phyloP scores from a whole-genome alignment of 441 rosid species.

The Populus hybrid region DNA sequence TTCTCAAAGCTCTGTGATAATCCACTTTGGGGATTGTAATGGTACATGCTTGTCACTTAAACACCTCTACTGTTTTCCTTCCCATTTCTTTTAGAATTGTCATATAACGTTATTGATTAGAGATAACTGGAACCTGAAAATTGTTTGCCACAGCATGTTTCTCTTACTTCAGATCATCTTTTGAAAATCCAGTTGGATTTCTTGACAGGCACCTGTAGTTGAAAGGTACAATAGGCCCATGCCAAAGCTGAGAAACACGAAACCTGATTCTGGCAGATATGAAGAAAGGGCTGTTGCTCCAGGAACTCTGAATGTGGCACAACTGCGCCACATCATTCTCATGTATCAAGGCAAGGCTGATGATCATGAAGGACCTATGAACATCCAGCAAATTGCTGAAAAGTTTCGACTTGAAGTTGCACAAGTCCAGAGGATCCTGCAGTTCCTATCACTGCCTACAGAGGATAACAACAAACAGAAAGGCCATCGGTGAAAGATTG shows the following conservation, averaged over 20 bases:
- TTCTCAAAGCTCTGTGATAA: not conserved
- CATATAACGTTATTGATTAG: not conserved
- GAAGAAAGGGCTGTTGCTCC: constrained; percentile 62
- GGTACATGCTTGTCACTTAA: not conserved
- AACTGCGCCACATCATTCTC: constrained; percentile 73
- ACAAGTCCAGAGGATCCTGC: constrained; percentile 56
- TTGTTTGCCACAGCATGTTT: not conserved
- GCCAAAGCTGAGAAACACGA: constrained; percentile 79
- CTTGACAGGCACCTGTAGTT: constrained; percentile 57
- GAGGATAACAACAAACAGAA: constrained; percentile 49
- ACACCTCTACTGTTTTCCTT: not conserved
- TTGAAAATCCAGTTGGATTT: not conserved
- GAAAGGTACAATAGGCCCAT: constrained; percentile 66
- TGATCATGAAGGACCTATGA: constrained; percentile 64
- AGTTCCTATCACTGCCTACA: constrained; percentile 61
- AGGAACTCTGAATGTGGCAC: constrained; percentile 78
- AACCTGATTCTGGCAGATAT: constrained; percentile 52
- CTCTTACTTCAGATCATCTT: not conserved
- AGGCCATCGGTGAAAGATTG: constrained; percentile 15
- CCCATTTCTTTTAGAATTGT: not conserved
- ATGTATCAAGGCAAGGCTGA: constrained; percentile 77
- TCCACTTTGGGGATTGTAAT: not conserved
- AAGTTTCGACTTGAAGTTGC: constrained; percentile 54
- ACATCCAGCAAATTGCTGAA: constrained; percentile 54
- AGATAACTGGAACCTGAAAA: not conserved